Evolutionary conservation across 2,329 filamentous ascomycete species (phyloP).

Genomic region (Colletotrichum lini): DNA sequence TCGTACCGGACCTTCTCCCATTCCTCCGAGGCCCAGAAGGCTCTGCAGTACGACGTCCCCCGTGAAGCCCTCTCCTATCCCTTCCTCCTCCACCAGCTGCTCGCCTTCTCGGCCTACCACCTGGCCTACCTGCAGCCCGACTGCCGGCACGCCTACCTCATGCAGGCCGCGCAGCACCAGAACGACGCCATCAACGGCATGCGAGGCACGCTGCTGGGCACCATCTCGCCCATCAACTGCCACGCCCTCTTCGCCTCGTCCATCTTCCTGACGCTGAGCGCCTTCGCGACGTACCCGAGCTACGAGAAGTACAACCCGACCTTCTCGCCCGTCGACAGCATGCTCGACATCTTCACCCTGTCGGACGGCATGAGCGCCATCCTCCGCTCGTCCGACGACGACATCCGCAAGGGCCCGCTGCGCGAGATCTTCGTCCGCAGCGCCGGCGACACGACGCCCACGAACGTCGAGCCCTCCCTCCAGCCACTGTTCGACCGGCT

Average conservation of each 20-base stretch:
- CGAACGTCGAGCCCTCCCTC: constrained; percentile 27
- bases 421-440: constrained; percentile 43
- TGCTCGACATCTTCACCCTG: constrained; percentile 52
- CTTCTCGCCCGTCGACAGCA: constrained; percentile 49
- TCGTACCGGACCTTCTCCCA: constrained; percentile 48
- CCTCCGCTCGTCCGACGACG: constrained; percentile 46
- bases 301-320: constrained; percentile 38
- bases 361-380: constrained; percentile 51
- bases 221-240: constrained; percentile 49
- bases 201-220: constrained; percentile 45
- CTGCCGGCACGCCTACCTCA: constrained; percentile 45
- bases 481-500: constrained; percentile 29
- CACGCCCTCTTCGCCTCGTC: constrained; percentile 53
- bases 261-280: constrained; percentile 51
- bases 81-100: constrained; percentile 51
- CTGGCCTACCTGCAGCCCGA: constrained; percentile 49
- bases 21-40: constrained; percentile 46
- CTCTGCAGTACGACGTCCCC: constrained; percentile 47
- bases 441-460: constrained; percentile 19
- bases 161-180: constrained; percentile 53
- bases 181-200: constrained; percentile 52
- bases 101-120: constrained; percentile 52
- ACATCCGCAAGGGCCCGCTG: constrained; percentile 45
- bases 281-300: constrained; percentile 49
- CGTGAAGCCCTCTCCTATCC: constrained; percentile 48